phyloP scores from a whole-genome alignment of 192 early-diverging fungal species.

The Rhizoclosmatium sp. region DNA sequence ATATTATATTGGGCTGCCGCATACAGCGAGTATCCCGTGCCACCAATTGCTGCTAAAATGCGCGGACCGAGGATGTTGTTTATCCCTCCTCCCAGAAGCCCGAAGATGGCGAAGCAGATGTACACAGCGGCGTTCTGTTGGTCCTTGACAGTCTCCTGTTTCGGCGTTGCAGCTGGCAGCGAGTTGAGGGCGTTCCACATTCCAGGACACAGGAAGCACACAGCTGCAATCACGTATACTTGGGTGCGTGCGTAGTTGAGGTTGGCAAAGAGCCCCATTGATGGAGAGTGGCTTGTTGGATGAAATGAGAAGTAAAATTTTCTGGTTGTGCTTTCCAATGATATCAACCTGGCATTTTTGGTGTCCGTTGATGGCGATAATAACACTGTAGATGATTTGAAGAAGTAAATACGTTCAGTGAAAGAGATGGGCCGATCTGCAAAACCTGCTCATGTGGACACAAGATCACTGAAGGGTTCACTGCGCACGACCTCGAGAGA shows the following conservation, averaged over 20 bases:
- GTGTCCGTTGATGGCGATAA: too few relatives aligned
- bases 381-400: too few relatives aligned
- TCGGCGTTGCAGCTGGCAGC: conserved; percentile 55
- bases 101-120: conserved; percentile 77
- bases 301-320: neutral
- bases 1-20: conserved; percentile 75
- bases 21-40: conserved; percentile 76
- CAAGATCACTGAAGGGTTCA: too few relatives aligned
- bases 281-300: neutral
- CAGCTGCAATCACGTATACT: conserved; percentile 70
- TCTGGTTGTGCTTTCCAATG: too few relatives aligned
- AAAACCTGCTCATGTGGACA: too few relatives aligned
- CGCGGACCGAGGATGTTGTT: conserved; percentile 81
- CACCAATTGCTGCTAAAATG: conserved; percentile 70
- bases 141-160: conserved; percentile 51
- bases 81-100: conserved; percentile 73
- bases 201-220: conserved; percentile 80
- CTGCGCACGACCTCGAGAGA: too few relatives aligned
- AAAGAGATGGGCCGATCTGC: too few relatives aligned
- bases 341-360: too few relatives aligned
- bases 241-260: conserved; percentile 58
- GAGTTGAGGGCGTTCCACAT: conserved; percentile 71
- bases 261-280: neutral
- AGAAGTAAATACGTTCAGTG: too few relatives aligned
- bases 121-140: conserved; percentile 81